Conservation (phyloP, 148 eudicot genomes). For the Rhododendron mucronatum region DNA sequence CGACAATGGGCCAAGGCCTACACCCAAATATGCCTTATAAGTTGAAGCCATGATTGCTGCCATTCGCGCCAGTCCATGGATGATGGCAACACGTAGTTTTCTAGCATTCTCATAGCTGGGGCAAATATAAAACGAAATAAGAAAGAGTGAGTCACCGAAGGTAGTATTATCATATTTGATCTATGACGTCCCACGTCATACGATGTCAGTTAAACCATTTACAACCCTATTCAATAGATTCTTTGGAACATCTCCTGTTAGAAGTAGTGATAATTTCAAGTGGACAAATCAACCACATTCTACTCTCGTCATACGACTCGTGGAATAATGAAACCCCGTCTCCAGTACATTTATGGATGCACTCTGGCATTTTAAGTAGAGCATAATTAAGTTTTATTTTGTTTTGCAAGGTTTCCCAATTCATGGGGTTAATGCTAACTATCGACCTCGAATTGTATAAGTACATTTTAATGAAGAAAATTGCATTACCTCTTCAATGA, state of each 20-base stretch:
- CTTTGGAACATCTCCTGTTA: background rate
- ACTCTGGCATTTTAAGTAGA: background rate
- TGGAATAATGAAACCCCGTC: background rate
- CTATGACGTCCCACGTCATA: background rate
- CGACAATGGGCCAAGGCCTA: constrained; percentile 92
- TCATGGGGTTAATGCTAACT: background rate
- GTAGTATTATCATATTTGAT: background rate
- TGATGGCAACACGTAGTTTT: constrained; percentile 68
- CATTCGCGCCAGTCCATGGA: constrained; percentile 93
- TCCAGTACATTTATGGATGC: background rate
- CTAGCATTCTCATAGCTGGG: constrained; percentile 80
- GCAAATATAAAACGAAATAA: background rate
- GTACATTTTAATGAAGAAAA: background rate
- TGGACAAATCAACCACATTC: background rate
- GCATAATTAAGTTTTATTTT: background rate
- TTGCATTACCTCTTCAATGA: constrained; percentile 56
- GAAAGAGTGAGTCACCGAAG: background rate
- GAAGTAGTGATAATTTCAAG: background rate
- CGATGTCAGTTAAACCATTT: background rate
- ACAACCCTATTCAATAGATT: background rate
- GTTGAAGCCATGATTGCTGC: constrained; percentile 98
- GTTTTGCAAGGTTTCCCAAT: background rate
- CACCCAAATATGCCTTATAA: constrained; percentile 86
- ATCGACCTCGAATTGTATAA: background rate
- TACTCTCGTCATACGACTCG: background rate